Evolutionary conservation across 1,284 basidiomycete species (phyloP).

Genomic region (Abortiporus biennis): DNA sequence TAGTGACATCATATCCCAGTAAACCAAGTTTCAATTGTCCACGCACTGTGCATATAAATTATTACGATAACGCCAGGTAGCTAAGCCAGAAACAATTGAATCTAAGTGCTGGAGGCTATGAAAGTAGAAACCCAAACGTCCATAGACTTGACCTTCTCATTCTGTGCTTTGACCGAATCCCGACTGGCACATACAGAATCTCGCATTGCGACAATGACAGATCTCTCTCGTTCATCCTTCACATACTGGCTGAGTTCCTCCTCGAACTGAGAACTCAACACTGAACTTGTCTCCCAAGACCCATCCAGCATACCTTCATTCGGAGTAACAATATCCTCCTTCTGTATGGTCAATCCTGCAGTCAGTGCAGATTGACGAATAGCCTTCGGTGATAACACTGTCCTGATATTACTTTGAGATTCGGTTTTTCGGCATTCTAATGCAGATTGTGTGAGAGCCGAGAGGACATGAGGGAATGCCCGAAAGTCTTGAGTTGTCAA

Average conservation of each 20-base stretch:
- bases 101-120: too few relatives aligned
- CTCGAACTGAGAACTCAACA: conserved; percentile 15
- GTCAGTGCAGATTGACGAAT: conserved; percentile 25
- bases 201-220: conserved; percentile 22
- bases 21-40: too few relatives aligned
- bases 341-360: conserved; percentile 21
- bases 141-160: conserved; percentile 24
- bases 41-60: too few relatives aligned
- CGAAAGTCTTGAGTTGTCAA: conserved; percentile 21
- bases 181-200: conserved; percentile 19
- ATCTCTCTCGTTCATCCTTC: conserved; percentile 21
- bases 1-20: too few relatives aligned
- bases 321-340: conserved; percentile 23
- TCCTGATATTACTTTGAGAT: conserved; percentile 32
- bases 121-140: conserved; percentile 27
- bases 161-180: conserved; percentile 12
- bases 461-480: conserved; percentile 30
- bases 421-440: conserved; percentile 29
- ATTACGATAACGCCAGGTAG: too few relatives aligned
- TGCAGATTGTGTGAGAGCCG: conserved; percentile 32
- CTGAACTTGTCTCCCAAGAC: conserved; percentile 28
- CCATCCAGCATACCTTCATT: conserved; percentile 28
- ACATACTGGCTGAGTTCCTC: conserved; percentile 15
- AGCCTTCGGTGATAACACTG: conserved; percentile 28
- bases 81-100: too few relatives aligned